phyloP scores from a whole-genome alignment of 345 rosid genomes.

The Limnanthes douglasii region DNA sequence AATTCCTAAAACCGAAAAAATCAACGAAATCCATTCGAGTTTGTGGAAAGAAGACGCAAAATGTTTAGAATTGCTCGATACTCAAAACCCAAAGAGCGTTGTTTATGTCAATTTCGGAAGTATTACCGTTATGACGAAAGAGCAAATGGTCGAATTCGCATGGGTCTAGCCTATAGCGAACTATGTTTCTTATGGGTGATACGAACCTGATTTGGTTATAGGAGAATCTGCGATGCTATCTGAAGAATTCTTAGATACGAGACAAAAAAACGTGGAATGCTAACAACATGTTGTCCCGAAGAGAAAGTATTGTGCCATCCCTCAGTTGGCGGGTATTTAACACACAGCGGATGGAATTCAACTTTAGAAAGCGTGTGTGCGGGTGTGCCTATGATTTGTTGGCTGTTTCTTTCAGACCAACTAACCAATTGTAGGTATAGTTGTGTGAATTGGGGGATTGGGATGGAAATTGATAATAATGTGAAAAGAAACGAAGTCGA shows the following conservation, averaged over 20 bases:
- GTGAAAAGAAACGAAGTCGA: slow-evolving; percentile 19
- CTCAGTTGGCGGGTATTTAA: slow-evolving; percentile 28
- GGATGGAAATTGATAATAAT: slow-evolving; percentile 18
- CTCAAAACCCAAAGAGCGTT: slow-evolving; percentile 19
- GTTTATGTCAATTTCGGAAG: slow-evolving; percentile 48
- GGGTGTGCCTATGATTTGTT: slow-evolving; percentile 33
- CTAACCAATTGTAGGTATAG: slow-evolving; percentile 28
- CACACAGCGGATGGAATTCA: slow-evolving; percentile 63
- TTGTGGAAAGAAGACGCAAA: slow-evolving; percentile 37
- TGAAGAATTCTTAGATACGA: slow-evolving; percentile 15
- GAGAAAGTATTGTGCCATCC: slow-evolving; percentile 34
- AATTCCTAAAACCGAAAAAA: neutral
- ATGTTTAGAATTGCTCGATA: slow-evolving; percentile 31
- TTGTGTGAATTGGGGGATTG: slow-evolving; percentile 23
- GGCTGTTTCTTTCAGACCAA: slow-evolving; percentile 55
- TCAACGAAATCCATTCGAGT: slow-evolving; percentile 19
- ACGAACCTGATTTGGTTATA: slow-evolving; percentile 25
- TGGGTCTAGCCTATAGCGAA: slow-evolving; percentile 41
- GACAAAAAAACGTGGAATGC: slow-evolving; percentile 18
- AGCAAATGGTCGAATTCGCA: slow-evolving; percentile 30
- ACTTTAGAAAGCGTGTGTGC: slow-evolving; percentile 26
- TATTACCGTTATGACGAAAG: slow-evolving; percentile 24
- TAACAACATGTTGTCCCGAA: slow-evolving; percentile 37
- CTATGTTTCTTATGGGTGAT: slow-evolving; percentile 35
- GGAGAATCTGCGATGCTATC: slow-evolving; percentile 27